phyloP scores from a whole-genome alignment of 352 stramenopile genomes.

The Phytophthora pinifolia region DNA sequence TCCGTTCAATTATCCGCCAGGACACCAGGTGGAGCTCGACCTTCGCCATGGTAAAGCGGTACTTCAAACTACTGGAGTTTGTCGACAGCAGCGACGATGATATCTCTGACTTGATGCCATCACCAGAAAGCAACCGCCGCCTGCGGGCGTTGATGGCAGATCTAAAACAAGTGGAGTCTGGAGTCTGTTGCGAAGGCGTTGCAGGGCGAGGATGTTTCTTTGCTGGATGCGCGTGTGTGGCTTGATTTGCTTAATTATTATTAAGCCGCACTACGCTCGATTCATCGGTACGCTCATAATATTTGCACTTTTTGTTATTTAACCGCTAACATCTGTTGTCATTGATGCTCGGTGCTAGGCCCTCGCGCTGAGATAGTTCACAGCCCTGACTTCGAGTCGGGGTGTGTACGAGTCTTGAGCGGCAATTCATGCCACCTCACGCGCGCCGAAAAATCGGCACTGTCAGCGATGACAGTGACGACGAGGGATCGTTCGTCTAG shows the following conservation, averaged over 20 bases:
- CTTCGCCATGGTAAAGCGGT: not conserved
- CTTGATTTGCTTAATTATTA: not conserved
- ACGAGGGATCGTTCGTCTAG: too few relatives aligned
- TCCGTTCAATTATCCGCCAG: conserved; percentile 2
- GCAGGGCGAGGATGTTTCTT: not conserved
- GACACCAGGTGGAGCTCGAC: conserved; percentile 1
- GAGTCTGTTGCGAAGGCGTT: not conserved
- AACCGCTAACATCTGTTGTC: too few relatives aligned
- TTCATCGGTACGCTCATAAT: not conserved
- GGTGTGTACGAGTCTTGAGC: not conserved
- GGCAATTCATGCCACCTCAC: not conserved
- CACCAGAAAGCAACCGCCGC: not conserved
- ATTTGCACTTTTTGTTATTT: too few relatives aligned
- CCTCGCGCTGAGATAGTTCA: not conserved
- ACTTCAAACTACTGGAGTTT: not conserved
- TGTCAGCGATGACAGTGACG: too few relatives aligned
- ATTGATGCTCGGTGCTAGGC: too few relatives aligned
- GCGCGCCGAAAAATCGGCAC: too few relatives aligned
- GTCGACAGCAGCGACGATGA: not conserved
- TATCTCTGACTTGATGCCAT: not conserved
- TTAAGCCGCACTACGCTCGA: not conserved
- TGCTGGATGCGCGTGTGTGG: not conserved
- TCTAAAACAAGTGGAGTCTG: not conserved
- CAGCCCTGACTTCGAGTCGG: conserved; percentile 3
- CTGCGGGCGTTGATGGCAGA: not conserved